Conservation (phyloP, 176 grass and related monocot genomes). For the Oropetium thomaeum region DNA sequence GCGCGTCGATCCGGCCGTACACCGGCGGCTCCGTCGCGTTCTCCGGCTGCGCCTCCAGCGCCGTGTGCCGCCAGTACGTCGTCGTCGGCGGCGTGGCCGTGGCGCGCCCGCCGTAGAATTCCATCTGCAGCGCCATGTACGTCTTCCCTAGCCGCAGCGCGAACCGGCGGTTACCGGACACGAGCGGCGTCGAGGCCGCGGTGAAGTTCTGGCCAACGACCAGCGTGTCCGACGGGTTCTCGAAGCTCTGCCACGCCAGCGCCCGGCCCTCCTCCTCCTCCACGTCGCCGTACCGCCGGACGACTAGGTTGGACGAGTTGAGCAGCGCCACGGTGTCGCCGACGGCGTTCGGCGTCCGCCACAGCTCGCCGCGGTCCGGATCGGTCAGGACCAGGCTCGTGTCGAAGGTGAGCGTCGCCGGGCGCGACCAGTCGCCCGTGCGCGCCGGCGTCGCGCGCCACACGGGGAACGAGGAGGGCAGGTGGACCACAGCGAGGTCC, state of each 20-base stretch:
- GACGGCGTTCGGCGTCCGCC: constrained; percentile 25
- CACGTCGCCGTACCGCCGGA: constrained; percentile 14
- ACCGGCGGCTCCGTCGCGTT: constrained; percentile 38
- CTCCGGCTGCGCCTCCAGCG: not conserved
- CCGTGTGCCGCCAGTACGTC: constrained; percentile 64
- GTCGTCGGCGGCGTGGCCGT: too few relatives aligned
- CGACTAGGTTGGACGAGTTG: constrained; percentile 63
- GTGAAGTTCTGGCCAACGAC: constrained; percentile 74
- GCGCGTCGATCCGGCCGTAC: constrained; percentile 45
- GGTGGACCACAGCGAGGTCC: constrained; percentile 64
- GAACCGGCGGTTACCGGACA: constrained; percentile 48
- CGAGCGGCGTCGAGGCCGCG: constrained; percentile 29
- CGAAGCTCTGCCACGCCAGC: constrained; percentile 59
- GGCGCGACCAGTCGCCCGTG: constrained; percentile 27
- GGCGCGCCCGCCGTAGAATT: constrained; percentile 30
- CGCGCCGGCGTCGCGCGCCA: constrained; percentile 48
- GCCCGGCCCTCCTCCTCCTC: too few relatives aligned
- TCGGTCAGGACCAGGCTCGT: constrained; percentile 37
- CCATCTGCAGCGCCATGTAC: constrained; percentile 52
- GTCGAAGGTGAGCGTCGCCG: constrained; percentile 63
- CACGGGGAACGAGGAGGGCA: constrained; percentile 53
- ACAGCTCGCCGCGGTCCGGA: constrained; percentile 15
- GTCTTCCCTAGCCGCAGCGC: constrained; percentile 34
- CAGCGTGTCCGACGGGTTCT: constrained; percentile 58
- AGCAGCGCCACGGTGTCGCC: constrained; percentile 48